A percentile compares a stretch with the other conserved stretches of the same genome.
Conservation (phyloP, 371 early-diverging fungal species). For the Lichtheimia ramosa region DNA sequence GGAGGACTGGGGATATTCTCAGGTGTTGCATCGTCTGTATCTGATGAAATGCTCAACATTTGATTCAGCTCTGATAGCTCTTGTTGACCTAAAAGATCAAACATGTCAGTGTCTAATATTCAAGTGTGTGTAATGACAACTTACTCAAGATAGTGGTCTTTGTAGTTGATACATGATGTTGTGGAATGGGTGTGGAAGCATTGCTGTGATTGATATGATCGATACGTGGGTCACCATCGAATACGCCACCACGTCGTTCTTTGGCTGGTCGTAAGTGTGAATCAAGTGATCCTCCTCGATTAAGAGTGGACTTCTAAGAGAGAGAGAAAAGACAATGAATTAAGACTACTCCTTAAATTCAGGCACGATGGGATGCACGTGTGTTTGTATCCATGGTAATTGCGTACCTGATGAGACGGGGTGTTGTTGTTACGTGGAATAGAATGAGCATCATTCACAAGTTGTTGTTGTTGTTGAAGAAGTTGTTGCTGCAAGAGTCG, state of each 20-base stretch:
- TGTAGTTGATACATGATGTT: neutral
- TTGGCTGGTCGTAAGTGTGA: constrained; percentile 1
- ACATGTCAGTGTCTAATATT: too few relatives aligned
- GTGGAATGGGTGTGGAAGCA: neutral
- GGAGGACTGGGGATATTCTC: constrained; percentile 21
- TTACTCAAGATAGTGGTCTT: constrained; percentile 12
- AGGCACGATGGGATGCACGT: too few relatives aligned
- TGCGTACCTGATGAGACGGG: constrained; percentile 3
- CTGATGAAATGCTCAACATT: constrained; percentile 18
- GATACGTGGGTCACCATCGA: neutral
- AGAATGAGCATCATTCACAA: neutral
- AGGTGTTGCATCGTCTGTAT: neutral
- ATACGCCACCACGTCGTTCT: constrained; percentile 9
- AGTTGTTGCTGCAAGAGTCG: constrained; percentile 21
- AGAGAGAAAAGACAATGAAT: neutral
- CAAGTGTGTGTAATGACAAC: too few relatives aligned
- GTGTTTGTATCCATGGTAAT: neutral
- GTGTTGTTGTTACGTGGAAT: neutral
- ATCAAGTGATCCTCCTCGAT: constrained; percentile 6
- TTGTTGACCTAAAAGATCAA: constrained; percentile 6
- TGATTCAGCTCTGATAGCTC: constrained; percentile 22
- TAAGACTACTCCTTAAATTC: neutral
- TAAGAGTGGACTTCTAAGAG: neutral
- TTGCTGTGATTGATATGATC: neutral
- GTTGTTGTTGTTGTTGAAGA: constrained; percentile 8